Base-by-base conservation (phyloP, 2,329 filamentous ascomycete genomes). In the Sarocladium brachiariae region DNA sequence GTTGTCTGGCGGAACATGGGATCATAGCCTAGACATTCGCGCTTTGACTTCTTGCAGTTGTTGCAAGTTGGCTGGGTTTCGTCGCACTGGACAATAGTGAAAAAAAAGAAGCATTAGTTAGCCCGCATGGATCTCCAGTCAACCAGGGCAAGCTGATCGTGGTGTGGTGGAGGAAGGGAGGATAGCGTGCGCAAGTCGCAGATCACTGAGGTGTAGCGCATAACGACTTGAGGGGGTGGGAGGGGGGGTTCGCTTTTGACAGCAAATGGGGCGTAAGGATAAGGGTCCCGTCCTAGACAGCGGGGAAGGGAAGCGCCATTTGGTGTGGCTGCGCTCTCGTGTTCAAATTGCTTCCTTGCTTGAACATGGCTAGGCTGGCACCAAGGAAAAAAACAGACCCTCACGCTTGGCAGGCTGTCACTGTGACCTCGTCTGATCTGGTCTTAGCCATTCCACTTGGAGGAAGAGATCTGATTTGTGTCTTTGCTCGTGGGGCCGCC, bases 11-110 rank as follows among this genome's bases (percentile, higher is more conserved):
- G 88, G 72, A 92, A 93, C 61, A 92, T 88, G 33, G 88, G 87
- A 62, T 93, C 88, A 78, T 93, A 93, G 51, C 88, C 88, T 46
- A 90, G 66, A 63, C 88, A 93, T 61, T 92, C 87, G 62, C 88
- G 87, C 70, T 92, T 93, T 58, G 86, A 90, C 68, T 93, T 93
- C 63, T 86, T 84, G 71, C 88, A 93, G 64, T 93, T 89, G 71
- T 89, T 84, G 75, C 93, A 99, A 53, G 86, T 84, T 19, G 93
- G 93, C 68, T 96, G 90, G 54, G 83, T 84, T 76, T 99, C 93
- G 80, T 97, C 93, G 72, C 93, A 99, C 93, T 96, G 66, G 58
- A 59, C 54, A 52, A 50, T 21, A 11, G 39, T n/a, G n/a, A n/a
- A 27, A 25, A 23, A 8, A 7, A 16, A 25, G n/a, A 25, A 19